Evolutionary conservation across 441 rosid species (phyloP), one percentile per base, ranked within the genome.

Genomic region (Isatis lusitanica): DNA sequence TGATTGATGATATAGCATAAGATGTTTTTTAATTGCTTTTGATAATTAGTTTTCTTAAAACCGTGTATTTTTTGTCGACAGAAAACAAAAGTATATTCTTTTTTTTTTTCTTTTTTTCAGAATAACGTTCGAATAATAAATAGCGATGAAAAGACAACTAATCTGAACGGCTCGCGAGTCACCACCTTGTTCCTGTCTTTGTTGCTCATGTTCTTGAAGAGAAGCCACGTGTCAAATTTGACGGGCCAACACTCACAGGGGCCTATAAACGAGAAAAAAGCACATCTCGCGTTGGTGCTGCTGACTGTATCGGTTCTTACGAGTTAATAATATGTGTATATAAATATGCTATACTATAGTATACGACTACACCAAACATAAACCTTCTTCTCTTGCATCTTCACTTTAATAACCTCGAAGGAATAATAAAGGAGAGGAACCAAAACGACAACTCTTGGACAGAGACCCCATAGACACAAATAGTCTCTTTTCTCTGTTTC

Each of bases 131-230:
- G 63, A 47, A 39, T 9, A 48, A 47, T 47, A 48, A 74, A 74
- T 58, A 48, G 50, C 71, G 48, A 73, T 57, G 67, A 57, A 56
- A 35, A 64, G 18, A 38, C 50, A 74, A 6, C 18, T 0, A 2
- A 39, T 51, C 30, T 68, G 63, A 68, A 68, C 56, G 78, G 78
- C 42, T 59, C 40, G 39, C 47, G n/a, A 67, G n/a, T 67, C 62
- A 73, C 56, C 62, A 74, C 62, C 47, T 66, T 50, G 40, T 43
- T 59, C n/a, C 33, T 53, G 70, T 55, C 56, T 2, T 38, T 64
- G 46, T 36, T 56, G 18, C 18, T 51, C 53, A 67, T 51, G 64
- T 62, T 28, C 21, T 44, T 36, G 0, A 3, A 58, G 38, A 30
- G 21, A 56, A n/a, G 50, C 65, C 70, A 77, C 80, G 64, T 71